phyloP scores from a whole-genome alignment of 2,329 filamentous ascomycete genomes.

The Bipolaris gigantea region DNA sequence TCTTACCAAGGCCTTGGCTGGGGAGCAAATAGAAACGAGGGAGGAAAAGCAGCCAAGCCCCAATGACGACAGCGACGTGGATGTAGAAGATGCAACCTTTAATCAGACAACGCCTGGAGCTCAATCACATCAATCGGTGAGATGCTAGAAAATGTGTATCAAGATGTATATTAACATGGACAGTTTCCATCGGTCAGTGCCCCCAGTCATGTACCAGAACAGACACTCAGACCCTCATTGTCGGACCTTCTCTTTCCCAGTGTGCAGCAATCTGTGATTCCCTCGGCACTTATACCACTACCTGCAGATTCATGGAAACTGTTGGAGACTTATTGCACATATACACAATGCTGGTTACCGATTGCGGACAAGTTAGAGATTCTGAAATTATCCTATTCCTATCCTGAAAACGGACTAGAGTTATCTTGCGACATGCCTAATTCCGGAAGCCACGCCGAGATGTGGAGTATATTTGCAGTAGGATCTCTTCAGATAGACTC shows the following conservation, averaged over 20 bases:
- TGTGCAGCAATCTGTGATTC: neutral
- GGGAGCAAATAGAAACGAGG: conserved; percentile 24
- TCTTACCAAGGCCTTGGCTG: conserved; percentile 63
- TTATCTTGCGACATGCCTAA: conserved; percentile 28
- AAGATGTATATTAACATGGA: neutral
- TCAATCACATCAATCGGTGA: conserved; percentile 13
- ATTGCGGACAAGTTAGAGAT: conserved; percentile 68
- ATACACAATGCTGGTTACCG: conserved; percentile 76
- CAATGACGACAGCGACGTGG: conserved; percentile 30
- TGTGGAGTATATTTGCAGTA: conserved; percentile 50
- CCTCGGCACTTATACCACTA: conserved; percentile 42
- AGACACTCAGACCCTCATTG: neutral
- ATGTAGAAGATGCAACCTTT: conserved; percentile 15
- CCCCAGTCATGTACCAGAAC: neutral
- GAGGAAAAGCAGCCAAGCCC: conserved; percentile 20
- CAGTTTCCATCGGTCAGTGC: conserved; percentile 6
- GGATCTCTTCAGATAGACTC: conserved; percentile 31
- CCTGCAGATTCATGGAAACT: conserved; percentile 62
- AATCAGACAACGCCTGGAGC: conserved; percentile 6
- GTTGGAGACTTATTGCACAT: conserved; percentile 62
- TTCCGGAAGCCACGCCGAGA: conserved; percentile 47
- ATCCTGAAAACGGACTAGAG: conserved; percentile 50
- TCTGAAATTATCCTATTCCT: conserved; percentile 58
- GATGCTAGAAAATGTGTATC: neutral
- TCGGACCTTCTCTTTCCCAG: conserved; percentile 20